Evolutionary conservation across 2,329 filamentous ascomycete genomes (phyloP), one percentile per base, ranked within the genome.

Genomic region (Phymatotrichopsis omnivora): DNA sequence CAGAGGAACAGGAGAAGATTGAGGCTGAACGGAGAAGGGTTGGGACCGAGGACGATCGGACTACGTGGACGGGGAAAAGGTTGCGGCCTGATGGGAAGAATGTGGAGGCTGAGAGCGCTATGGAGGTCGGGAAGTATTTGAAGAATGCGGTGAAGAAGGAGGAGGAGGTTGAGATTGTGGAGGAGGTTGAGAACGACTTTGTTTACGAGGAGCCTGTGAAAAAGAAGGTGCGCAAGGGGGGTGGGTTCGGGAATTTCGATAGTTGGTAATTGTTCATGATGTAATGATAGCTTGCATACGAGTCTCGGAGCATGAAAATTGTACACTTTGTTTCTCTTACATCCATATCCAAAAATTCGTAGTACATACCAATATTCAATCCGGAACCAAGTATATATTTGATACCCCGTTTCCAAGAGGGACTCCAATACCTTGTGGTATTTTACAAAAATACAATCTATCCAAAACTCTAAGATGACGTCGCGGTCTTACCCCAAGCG

Each of bases 21-120:
- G 73, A 74, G 49, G 78, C 78, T 50, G 75, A 80, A 56, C 68
- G 83, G 8, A 69, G 70, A 59, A 67, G 68, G 45, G 68, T 70
- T 42, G 85, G 83, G 22, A 83, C 82, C 2, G 82, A 78, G 2
- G 89, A 93, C 42, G 86, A 96, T 58, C 77, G 76, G 61, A 80
- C 84, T 2, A 98, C 91, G 3, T 98, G 91, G 91, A 96, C 91
- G 3, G 91, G 91, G 3, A 98, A 96, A 67, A 71, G 87, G 30
- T 76, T 98, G 38, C 71, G 86, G 20, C 24, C 25, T 3, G 76
- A 81, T 58, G 81, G 78, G 1, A 75, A 70, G 0, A n/a, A n/a
- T n/a, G 68, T 76, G 1, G 71, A 72, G 1, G 61, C 62, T 22
- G 62, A 64, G 11, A 64, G 60, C 5, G 63, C 57, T 1, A 51